These are phyloP conservation scores for Viola odorata DNA, from an alignment of 345 rosid species.

Conservation along the genomic window DNA sequence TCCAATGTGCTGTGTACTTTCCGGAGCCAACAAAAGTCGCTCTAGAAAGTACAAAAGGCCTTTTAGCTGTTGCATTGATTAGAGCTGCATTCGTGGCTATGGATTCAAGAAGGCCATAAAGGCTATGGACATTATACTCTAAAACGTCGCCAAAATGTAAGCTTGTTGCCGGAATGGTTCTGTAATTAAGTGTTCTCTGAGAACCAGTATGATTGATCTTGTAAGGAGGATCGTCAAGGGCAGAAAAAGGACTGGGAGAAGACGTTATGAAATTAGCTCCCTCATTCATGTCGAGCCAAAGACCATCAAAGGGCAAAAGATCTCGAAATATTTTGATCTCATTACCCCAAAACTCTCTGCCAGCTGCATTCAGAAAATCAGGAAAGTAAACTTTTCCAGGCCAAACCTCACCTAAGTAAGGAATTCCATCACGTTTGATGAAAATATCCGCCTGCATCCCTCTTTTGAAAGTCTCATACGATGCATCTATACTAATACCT, in stretches of 20 bases:
- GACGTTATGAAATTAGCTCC: conserved; percentile 53
- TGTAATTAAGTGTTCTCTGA: conserved; percentile 26
- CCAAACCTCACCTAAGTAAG: conserved; percentile 67
- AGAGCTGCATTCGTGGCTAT: conserved; percentile 56
- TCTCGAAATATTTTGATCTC: conserved; percentile 54
- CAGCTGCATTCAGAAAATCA: conserved; percentile 52
- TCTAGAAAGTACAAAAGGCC: conserved; percentile 70
- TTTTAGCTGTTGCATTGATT: conserved; percentile 35
- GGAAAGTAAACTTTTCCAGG: conserved; percentile 67
- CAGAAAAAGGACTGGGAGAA: conserved; percentile 30
- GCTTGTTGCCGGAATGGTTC: conserved; percentile 51
- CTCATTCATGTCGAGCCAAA: conserved; percentile 89
- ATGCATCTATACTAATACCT: conserved; percentile 51
- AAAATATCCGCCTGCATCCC: conserved; percentile 57
- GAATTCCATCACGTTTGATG: conserved; percentile 48
- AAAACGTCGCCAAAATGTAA: conserved; percentile 46
- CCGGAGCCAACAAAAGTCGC: conserved; percentile 76
- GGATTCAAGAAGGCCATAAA: conserved; percentile 59
- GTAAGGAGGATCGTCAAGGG: conserved; percentile 66
- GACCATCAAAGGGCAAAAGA: conserved; percentile 49
- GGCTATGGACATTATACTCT: conserved; percentile 66
- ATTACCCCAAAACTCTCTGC: conserved; percentile 41
- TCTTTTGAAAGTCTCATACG: conserved; percentile 49
- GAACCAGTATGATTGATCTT: conserved; percentile 48
- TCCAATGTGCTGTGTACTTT: conserved; percentile 76